A percentile compares a stretch with the other conserved stretches of the same genome.
Evolutionary conservation across 1,284 basidiomycete genomes (phyloP).

Genomic region (Sutorius eximius): DNA sequence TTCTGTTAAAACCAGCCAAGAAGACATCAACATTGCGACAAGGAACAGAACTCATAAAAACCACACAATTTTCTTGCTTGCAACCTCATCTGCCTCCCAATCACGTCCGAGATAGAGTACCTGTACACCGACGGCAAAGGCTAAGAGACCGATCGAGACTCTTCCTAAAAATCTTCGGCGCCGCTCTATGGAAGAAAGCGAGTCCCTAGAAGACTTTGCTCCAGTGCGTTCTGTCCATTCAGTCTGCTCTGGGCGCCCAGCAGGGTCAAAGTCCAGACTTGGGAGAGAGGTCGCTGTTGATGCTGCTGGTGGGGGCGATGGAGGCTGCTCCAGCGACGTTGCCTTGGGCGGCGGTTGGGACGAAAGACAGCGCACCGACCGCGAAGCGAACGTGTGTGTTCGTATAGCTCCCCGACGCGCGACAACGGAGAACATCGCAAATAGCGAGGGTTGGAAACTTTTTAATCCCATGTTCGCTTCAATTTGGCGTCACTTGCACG

Average conservation of each 20-base stretch:
- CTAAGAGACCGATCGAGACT: conserved; percentile 53
- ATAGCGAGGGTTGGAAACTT: background rate
- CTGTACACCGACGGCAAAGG: conserved; percentile 47
- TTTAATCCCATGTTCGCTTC: background rate
- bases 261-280: conserved; percentile 58
- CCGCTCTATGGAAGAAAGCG: conserved; percentile 72
- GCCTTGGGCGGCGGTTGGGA: conserved; percentile 21
- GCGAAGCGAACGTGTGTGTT: conserved; percentile 15
- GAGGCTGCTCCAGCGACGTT: background rate
- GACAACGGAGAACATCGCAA: conserved; percentile 26
- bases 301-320: conserved; percentile 8
- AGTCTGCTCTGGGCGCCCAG: conserved; percentile 31
- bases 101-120: conserved; percentile 58
- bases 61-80: conserved; percentile 50
- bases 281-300: conserved; percentile 31
- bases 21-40: conserved; percentile 17
- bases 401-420: conserved; percentile 18
- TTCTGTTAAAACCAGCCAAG: conserved; percentile 38
- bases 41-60: conserved; percentile 14
- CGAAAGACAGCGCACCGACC: conserved; percentile 25
- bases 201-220: conserved; percentile 69
- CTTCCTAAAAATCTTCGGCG: conserved; percentile 57
- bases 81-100: conserved; percentile 59
- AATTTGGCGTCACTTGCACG: background rate
- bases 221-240: conserved; percentile 50